phyloP scores from a whole-genome alignment of 345 rosid species.

The Kernera saxatilis region DNA sequence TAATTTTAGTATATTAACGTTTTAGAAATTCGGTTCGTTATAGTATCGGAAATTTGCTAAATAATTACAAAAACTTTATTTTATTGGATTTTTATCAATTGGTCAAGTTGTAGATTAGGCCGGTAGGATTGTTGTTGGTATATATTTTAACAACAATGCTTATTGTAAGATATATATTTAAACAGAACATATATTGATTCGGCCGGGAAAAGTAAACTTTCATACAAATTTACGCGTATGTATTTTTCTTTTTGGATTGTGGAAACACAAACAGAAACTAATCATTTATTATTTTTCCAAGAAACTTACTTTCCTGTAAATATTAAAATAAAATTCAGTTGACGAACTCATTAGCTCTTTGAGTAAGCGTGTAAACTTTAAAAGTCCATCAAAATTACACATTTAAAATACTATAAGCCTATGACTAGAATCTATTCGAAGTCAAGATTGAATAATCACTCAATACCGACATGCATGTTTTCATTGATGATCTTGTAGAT shows the following conservation, averaged over 20 bases:
- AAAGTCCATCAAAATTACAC: not conserved
- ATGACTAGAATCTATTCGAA: not conserved
- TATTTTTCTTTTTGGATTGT: not conserved
- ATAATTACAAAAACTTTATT: not conserved
- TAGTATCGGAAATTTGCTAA: not conserved
- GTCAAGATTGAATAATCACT: not conserved
- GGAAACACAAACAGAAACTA: not conserved
- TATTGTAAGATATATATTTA: not conserved
- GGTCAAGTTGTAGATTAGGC: conserved; percentile 1
- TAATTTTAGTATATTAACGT: too few species aligned
- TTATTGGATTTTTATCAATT: not conserved
- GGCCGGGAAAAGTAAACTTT: not conserved
- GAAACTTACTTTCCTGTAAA: not conserved
- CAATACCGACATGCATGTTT: not conserved
- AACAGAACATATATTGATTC: not conserved
- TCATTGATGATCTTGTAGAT: conserved; percentile 1
- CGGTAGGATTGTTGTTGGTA: not conserved
- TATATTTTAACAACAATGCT: not conserved
- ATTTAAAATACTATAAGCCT: not conserved
- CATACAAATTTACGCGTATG: conserved; percentile 2
- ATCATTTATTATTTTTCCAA: not conserved
- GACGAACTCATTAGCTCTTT: not conserved
- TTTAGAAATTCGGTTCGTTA: not conserved
- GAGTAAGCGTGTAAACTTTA: not conserved
- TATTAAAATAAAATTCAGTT: not conserved